Evolutionary conservation across 345 rosid species (phyloP), one percentile per base, ranked within the genome.

Genomic region (Limnanthes douglasii): DNA sequence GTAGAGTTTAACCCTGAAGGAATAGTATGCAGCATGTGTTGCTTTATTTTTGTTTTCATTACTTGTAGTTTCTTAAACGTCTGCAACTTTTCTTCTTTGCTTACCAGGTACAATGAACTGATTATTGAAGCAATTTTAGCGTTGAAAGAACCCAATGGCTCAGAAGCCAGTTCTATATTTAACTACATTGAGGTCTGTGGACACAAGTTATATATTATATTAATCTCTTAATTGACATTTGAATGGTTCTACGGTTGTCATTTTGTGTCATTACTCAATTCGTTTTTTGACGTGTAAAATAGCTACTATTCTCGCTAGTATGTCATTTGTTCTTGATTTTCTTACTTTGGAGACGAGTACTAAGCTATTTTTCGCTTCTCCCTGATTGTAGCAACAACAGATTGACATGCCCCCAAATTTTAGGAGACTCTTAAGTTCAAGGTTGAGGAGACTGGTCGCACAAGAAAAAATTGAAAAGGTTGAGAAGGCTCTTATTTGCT

Each of bases 401-500:
- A 72, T 63, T 13, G 70, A 66, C 41, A 61, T 64, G 41, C 84
- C 83, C 13, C 54, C 42, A 46, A 68, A 70, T 51, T 84, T 84
- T 44, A 66, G 75, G 50, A 64, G 75, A 64, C 25, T 54, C 12
- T 44, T 78, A 33, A 50, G 75, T 62, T 64, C 78, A 53, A 84
- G 73, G 49, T 65, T 78, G 61, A 68, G 86, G 52, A 68, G 78
- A 52, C 81, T 84, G 44, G 84, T 75, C 44, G 52, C 59, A 11
- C 78, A 75, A 54, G 72, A 73, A 21, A 84, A 75, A 64, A 63
- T 78, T 9, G 72, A 65, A 64, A 75, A 68, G 86, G 95, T 75
- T 57, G n/a, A n/a, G n/a, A n/a, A 57, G 56, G 51, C 40, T 43
- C 24, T 43, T 34, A 31, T 43, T 36, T 43, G 34, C 41, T 48